Conservation (phyloP, 768 basidiomycete species). For the Mycena latifolia region DNA sequence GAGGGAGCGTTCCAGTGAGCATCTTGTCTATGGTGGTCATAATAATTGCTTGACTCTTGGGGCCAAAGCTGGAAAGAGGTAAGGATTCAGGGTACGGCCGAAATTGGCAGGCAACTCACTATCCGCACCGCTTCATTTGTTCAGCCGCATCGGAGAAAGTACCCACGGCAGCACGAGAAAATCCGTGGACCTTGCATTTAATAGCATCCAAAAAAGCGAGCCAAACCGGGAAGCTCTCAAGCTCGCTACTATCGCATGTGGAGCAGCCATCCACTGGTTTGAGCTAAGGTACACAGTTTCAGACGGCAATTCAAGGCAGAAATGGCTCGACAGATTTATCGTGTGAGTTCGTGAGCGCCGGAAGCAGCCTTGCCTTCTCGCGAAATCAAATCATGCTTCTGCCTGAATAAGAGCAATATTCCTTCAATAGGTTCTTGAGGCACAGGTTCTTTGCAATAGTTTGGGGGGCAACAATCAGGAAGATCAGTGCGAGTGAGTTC, state of each 20-base stretch:
- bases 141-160: neutral
- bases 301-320: no score
- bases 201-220: no score
- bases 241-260: neutral
- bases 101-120: conserved; percentile 7
- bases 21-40: no score
- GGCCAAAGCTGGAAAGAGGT: no score
- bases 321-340: conserved; percentile 6
- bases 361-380: neutral
- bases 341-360: neutral
- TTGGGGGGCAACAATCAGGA: no score
- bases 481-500: no score
- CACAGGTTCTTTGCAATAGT: neutral
- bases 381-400: neutral
- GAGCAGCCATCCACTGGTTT: neutral
- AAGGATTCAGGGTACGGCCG: no score
- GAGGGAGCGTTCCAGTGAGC: no score
- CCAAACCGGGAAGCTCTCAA: neutral
- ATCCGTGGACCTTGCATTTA: neutral
- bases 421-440: neutral
- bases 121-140: neutral
- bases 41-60: no score
- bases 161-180: neutral
- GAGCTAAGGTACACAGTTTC: neutral
- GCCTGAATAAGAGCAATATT: neutral